Percentiles rank a stretch among this genome's conserved stretches.
phyloP scores from a whole-genome alignment of 1,139 yeast genomes.

The Diutina neorugosa region DNA sequence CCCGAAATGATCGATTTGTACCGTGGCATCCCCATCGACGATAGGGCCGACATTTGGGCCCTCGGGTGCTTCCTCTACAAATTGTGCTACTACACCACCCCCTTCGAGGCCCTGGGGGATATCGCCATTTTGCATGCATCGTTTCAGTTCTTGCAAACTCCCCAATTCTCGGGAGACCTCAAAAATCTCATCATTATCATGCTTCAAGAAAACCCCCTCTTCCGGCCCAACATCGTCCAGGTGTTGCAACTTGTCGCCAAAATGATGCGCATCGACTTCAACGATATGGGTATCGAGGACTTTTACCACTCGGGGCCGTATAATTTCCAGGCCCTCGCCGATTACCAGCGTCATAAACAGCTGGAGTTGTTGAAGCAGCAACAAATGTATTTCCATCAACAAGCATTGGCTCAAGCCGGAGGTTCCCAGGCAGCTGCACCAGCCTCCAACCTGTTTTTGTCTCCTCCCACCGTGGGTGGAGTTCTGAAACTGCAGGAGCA shows the following conservation, averaged over 20 bases:
- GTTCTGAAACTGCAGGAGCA: not conserved
- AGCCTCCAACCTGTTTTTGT: not conserved
- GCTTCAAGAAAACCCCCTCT: constrained; percentile 67
- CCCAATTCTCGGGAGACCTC: constrained; percentile 47
- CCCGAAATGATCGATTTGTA: constrained; percentile 77
- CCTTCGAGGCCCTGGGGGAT: constrained; percentile 68
- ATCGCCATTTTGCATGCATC: constrained; percentile 59
- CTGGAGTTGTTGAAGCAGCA: constrained; percentile 25
- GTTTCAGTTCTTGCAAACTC: constrained; percentile 46
- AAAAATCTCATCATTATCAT: constrained; percentile 68
- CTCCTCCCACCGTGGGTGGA: not conserved
- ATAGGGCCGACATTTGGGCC: constrained; percentile 78
- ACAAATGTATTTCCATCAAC: constrained; percentile 23
- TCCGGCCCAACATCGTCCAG: constrained; percentile 82
- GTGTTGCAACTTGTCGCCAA: constrained; percentile 26
- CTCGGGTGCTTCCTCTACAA: constrained; percentile 69
- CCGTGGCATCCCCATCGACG: constrained; percentile 57
- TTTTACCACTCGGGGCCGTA: constrained; percentile 28
- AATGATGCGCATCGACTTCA: constrained; percentile 20
- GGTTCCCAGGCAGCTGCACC: constrained; percentile 6
- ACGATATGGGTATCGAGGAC: constrained; percentile 20
- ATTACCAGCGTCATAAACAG: constrained; percentile 30
- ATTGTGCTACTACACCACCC: constrained; percentile 69
- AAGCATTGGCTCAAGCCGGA: constrained; percentile 8
- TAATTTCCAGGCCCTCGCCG: constrained; percentile 34